Evolutionary conservation across 805 yeast species (phyloP).

Genomic region (Candida glaebosa): DNA sequence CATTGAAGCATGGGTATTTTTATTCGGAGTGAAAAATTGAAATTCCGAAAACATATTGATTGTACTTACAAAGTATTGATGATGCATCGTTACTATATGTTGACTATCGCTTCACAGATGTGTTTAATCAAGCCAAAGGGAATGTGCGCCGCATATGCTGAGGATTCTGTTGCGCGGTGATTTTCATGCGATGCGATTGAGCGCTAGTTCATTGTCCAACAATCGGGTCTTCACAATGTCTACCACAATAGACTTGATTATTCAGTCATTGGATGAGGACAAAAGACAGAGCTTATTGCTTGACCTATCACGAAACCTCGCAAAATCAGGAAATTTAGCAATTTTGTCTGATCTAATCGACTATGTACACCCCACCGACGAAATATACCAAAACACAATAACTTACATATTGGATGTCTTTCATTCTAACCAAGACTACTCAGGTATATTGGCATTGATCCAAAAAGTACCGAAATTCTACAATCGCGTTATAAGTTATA

Average conservation of each 20-base stretch:
- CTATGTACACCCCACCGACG: slow-evolving; percentile 12
- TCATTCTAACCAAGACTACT: slow-evolving; percentile 4
- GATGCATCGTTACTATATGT: no score
- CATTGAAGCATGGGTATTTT: no score
- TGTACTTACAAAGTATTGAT: no score
- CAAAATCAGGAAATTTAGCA: slow-evolving; percentile 13
- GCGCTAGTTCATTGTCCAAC: no score
- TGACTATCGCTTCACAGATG: no score
- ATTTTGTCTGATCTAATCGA: slow-evolving; percentile 26
- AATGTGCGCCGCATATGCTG: no score
- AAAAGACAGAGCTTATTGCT: slow-evolving; percentile 19
- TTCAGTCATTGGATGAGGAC: slow-evolving; percentile 20
- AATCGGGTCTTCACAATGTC: no score
- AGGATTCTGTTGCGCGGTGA: not conserved
- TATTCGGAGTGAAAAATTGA: no score
- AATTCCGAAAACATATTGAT: no score
- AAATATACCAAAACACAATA: not conserved
- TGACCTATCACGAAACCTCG: slow-evolving; percentile 15
- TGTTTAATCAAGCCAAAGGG: no score
- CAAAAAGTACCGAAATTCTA: slow-evolving; percentile 15
- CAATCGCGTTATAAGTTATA: slow-evolving; percentile 9
- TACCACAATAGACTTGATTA: slow-evolving; percentile 18
- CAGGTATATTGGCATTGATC: slow-evolving; percentile 13
- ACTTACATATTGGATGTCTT: not conserved
- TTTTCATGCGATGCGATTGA: no score